phyloP scores from a whole-genome alignment of 352 stramenopile species.

The Phytophthora idaei region DNA sequence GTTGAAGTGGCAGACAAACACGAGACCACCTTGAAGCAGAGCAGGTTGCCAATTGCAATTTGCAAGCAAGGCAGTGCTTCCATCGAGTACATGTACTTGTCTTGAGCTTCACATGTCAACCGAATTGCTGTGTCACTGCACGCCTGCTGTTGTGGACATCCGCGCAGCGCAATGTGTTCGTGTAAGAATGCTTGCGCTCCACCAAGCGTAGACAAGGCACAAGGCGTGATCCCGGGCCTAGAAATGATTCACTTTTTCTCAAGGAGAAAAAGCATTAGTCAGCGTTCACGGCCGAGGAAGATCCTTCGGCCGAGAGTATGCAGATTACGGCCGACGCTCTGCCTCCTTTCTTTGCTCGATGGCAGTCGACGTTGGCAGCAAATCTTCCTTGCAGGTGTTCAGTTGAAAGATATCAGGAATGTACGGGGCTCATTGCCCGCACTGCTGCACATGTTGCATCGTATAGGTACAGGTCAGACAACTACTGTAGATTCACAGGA shows the following conservation, averaged over 20 bases:
- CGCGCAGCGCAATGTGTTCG: neutral
- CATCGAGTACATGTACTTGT: neutral
- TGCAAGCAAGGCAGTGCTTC: neutral
- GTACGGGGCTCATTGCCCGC: conserved; percentile 3
- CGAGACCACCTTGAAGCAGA: neutral
- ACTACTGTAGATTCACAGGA: neutral
- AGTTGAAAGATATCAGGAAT: conserved; percentile 15
- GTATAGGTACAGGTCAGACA: neutral
- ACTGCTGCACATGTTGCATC: conserved; percentile 1
- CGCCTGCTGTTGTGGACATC: conserved; percentile 20
- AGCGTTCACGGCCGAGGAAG: neutral
- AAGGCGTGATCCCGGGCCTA: conserved; percentile 9
- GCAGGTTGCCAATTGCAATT: neutral
- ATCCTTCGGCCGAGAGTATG: conserved; percentile 1
- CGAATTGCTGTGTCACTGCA: neutral
- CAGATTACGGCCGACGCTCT: conserved; percentile 12
- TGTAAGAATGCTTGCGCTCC: conserved; percentile 11
- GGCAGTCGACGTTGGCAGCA: neutral
- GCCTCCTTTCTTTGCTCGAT: neutral
- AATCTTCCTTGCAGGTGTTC: conserved; percentile 9
- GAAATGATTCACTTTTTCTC: conserved; percentile 20
- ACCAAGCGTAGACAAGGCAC: conserved; percentile 12
- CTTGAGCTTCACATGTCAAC: conserved; percentile 6
- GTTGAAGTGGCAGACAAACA: conserved; percentile 5
- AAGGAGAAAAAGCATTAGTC: conserved; percentile 19